Evolutionary conservation across 1,284 basidiomycete species (phyloP).

Genomic region (Ustilago trichophora): DNA sequence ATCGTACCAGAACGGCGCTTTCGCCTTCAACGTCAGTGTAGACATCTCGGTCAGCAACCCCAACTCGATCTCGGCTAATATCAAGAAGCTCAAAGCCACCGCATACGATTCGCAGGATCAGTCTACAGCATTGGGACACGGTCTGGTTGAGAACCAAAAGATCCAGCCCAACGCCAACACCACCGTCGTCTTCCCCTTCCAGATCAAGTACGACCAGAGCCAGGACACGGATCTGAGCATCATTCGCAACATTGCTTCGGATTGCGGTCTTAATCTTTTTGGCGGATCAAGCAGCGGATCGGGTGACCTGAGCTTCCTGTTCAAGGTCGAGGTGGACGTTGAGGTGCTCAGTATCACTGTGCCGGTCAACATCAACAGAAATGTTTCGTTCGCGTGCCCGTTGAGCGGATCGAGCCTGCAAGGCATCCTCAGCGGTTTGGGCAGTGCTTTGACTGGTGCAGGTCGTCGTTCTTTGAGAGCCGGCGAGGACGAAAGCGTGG

Average conservation of each 20-base stretch:
- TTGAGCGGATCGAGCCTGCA: conserved; percentile 23
- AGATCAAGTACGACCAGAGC: conserved; percentile 75
- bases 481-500: background rate
- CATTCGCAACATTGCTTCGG: conserved; percentile 74
- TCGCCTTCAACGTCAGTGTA: conserved; percentile 58
- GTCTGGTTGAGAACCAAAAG: conserved; percentile 70
- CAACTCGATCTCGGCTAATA: conserved; percentile 59
- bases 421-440: conserved; percentile 13
- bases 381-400: conserved; percentile 50
- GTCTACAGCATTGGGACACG: conserved; percentile 47
- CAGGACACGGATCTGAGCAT: conserved; percentile 74
- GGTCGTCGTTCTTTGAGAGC: conserved; percentile 2
- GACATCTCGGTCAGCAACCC: conserved; percentile 60
- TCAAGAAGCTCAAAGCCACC: conserved; percentile 53
- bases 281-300: conserved; percentile 58
- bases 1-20: conserved; percentile 35
- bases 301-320: conserved; percentile 39
- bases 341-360: conserved; percentile 49
- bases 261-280: conserved; percentile 72
- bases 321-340: conserved; percentile 49
- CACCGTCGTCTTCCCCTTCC: conserved; percentile 83
- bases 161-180: conserved; percentile 76
- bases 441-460: conserved; percentile 5
- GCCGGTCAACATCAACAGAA: conserved; percentile 39
- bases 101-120: conserved; percentile 50